Base-by-base conservation (phyloP, 1,139 yeast genomes). In the Sugiyamaella neomexicana region DNA sequence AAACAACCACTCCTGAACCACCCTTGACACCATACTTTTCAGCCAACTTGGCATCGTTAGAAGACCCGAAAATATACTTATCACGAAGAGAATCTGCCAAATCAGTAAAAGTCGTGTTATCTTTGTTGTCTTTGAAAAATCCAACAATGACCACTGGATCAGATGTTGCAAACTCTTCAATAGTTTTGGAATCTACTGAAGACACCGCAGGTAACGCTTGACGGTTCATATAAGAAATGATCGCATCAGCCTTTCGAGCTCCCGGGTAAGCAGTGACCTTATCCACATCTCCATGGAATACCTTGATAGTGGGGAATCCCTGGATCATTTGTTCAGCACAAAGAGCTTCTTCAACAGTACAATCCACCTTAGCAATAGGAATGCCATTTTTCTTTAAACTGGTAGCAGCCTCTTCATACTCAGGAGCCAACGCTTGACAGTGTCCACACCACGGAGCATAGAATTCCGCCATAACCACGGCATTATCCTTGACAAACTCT, bases 391-490 rank as follows among this genome's bases (percentile, higher is more conserved):
- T 83, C 62, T 80, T 80, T 68, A 93, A 79, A 25, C 70, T 65
- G 61, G 88, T 86, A 53, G 99, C 97, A 52, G 98, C 99, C 66
- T 80, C 73, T 62, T 86, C 81, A 69, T 81, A 91, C 73, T 93
- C 93, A 52, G 99, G 99, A 20, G 93, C 98, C 63, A 93, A 79
- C 58, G 82, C 82, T 79, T 93, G 90, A 80, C 99, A 93, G 76
- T 93, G 97, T 20, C 99, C 99, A 56, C 99, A 93, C 99, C 99
- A 93, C 69, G 99, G 98, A 31, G 99, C 99, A 72, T 84, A 93
- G 77, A 93, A 93, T 77, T 93, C 98, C 39, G 96, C 93, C 64
- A 93, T 78, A 25, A 90, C 95, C 64, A 91, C 78, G 32, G 91
- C 86, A 73, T 90, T 86, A 55, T 80, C 82, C 46, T 75, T 74